Evolutionary conservation across 2,329 filamentous ascomycete genomes (phyloP), one percentile per base, ranked within the genome.

Genomic region (Tolypocladium amazonense): DNA sequence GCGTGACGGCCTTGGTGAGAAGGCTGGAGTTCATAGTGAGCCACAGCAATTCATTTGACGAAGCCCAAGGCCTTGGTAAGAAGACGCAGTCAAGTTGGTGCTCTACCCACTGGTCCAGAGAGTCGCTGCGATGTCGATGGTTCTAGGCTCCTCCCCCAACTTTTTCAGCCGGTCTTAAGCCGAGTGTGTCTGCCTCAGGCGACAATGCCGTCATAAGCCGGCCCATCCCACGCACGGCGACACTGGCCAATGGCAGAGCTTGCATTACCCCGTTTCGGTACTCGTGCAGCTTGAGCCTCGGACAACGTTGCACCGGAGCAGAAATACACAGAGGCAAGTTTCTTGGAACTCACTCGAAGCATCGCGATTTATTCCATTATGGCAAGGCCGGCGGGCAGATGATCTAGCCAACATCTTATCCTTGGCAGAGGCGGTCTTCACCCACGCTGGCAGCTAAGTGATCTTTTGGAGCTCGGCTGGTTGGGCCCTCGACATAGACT

Each of bases 1-100:
- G 79, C 65, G 74, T 71, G 63, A 73, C 73, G 56, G 76, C 75
- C 71, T 79, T 81, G 62, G 73, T 73, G 61, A 81, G 65, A 64
- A 79, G 67, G 67, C 70, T 77, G 47, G 78, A 72, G 67, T 79
- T 81, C 79, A 81, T 81, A 52, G 64, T 73, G 68, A 67, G 57
- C 57, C 59, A 62, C 61, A 65, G 59, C 61, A 61, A 66, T 65
- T 68, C 71, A 72, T 73, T 62, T 66, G 65, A 59, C 35, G 55
- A 37, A 54, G 27, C 43, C n/a, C 25, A n/a, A 30, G 57, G 52
- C 37, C 47, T 59, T 38, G 54, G 23, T 14, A 54, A 35, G 50
- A 15, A 33, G 30, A 23, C 30, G 50, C 50, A 54, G 50, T 35
- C 37, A 4, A 37, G 50, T 54, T 35, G 8, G 18, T 52, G 47